Conservation (phyloP, 2,329 filamentous ascomycete species). For the Monilinia laxa region DNA sequence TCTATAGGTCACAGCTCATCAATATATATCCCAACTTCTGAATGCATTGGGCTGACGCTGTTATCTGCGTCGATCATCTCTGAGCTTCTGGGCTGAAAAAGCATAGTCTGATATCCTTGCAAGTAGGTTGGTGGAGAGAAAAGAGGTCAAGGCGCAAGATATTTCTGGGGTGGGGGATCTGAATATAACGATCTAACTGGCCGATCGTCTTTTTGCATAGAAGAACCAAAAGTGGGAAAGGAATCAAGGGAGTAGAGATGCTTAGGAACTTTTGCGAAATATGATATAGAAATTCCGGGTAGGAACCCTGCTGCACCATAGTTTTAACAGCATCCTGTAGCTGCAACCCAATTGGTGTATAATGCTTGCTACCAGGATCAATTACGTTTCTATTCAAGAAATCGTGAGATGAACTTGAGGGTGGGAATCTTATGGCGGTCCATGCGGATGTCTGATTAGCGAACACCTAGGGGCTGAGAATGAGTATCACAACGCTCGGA, state of each 20-base stretch:
- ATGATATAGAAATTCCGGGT: not conserved
- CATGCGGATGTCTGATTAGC: constrained; percentile 11
- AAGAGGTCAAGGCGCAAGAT: constrained; percentile 9
- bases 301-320: not conserved
- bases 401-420: not conserved
- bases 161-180: not conserved
- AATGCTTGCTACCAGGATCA: too few species aligned
- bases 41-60: not conserved
- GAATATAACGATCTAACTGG: not conserved
- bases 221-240: not conserved
- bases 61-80: not conserved
- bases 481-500: constrained; percentile 5
- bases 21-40: not conserved
- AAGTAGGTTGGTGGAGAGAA: constrained; percentile 1
- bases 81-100: not conserved
- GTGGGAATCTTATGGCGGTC: not conserved
- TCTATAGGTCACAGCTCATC: not conserved
- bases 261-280: not conserved
- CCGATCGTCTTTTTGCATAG: not conserved
- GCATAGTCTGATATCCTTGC: not conserved
- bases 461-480: not conserved
- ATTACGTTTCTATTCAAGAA: too few species aligned
- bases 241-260: not conserved
- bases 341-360: not conserved
- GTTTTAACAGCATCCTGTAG: not conserved